A percentile compares a stretch with the other conserved stretches of the same genome.
Evolutionary conservation across 192 early-diverging fungal species (phyloP).

Genomic region (Mycoemilia scoparia): DNA sequence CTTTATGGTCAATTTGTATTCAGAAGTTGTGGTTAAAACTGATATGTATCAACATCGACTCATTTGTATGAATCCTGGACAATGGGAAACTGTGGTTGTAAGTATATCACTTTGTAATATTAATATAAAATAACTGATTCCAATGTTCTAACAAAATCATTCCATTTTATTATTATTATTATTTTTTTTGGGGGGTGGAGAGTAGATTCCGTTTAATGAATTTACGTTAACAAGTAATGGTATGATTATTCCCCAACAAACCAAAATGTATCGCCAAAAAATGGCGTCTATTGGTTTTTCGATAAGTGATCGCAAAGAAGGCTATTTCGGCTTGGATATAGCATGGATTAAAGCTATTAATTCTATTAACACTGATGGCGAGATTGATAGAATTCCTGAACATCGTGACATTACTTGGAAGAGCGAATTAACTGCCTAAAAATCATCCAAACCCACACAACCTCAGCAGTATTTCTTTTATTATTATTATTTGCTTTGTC

Average conservation of each 20-base stretch:
- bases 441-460: not conserved
- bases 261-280: slow-evolving; percentile 63
- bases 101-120: not conserved
- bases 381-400: slow-evolving; percentile 36
- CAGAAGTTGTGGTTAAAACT: slow-evolving; percentile 60
- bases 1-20: slow-evolving; percentile 87
- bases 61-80: slow-evolving; percentile 66
- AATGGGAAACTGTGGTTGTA: slow-evolving; percentile 84
- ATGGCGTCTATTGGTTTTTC: slow-evolving; percentile 85
- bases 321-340: slow-evolving; percentile 73
- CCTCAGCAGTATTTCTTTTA: not conserved
- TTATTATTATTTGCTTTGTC: too few relatives aligned
- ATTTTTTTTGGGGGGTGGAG: not conserved
- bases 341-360: slow-evolving; percentile 87
- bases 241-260: slow-evolving; percentile 65
- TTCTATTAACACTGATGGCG: slow-evolving; percentile 54
- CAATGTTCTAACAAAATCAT: not conserved
- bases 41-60: slow-evolving; percentile 89
- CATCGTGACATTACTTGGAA: slow-evolving; percentile 13
- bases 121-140: not conserved
- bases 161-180: slow-evolving; percentile 1
- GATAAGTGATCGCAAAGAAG: slow-evolving; percentile 56
- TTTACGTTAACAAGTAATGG: slow-evolving; percentile 86
- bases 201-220: slow-evolving; percentile 78
- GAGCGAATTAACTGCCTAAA: slow-evolving; percentile 5